These are phyloP conservation scores for Arabidopsis suecica DNA, from an alignment of 345 rosid species.

Conservation along the genomic window DNA sequence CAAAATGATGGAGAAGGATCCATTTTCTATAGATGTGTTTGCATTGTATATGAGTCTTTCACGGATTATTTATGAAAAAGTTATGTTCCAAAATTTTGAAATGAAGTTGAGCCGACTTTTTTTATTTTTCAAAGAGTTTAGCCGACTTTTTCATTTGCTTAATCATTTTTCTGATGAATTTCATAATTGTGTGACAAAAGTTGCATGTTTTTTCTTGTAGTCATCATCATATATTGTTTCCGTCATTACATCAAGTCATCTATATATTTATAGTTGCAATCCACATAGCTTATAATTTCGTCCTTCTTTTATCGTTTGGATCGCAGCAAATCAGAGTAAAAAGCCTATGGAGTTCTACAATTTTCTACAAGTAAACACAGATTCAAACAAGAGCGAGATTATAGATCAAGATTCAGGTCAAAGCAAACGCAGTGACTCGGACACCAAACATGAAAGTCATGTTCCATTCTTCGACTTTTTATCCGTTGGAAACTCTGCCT, in stretches of 20 bases:
- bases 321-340: constrained; percentile 22
- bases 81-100: neutral
- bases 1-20: neutral
- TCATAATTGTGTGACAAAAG: neutral
- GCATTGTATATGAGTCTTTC: neutral
- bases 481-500: constrained; percentile 53
- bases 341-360: constrained; percentile 62
- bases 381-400: constrained; percentile 62
- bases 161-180: neutral
- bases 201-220: neutral
- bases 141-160: neutral
- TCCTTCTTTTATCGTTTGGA: neutral
- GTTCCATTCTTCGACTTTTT: constrained; percentile 68
- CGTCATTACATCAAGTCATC: neutral
- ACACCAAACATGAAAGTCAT: constrained; percentile 28
- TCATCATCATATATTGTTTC: neutral
- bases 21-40: neutral
- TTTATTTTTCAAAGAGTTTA: neutral
- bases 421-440: constrained; percentile 30
- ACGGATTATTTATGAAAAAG: neutral
- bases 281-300: neutral
- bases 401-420: constrained; percentile 52
- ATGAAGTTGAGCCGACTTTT: neutral
- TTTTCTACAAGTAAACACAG: constrained; percentile 71
- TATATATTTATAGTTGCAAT: neutral